Evolutionary conservation across 441 rosid species (phyloP), one percentile per base, ranked within the genome.

Genomic region (Macaranga tanarius): DNA sequence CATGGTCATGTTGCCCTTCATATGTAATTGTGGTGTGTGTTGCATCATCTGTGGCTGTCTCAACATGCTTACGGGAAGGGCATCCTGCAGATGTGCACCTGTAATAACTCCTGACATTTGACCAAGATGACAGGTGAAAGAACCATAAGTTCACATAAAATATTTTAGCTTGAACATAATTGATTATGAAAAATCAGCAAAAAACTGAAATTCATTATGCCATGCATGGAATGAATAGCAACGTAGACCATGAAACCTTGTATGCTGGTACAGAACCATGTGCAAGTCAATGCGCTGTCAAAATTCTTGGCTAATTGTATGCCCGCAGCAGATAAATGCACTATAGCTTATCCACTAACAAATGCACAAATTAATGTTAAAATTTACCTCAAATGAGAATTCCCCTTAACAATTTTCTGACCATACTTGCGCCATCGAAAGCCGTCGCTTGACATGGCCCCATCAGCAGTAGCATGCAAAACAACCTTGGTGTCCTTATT

Each of bases 1-100:
- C 81, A 57, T 78, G 81, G 42, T 78, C 65, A 79, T 93, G 98
- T 72, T 87, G 91, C 71, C 95, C 93, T 75, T 82, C 88, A 79
- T 92, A 92, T 7, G 92, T 88, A 52, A 89, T 85, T 6, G 83
- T 85, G 71, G 86, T 76, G 85, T 80, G 83, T 67, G 85, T 12
- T 7, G 92, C 89, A 72, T 89, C 92, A 63, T 86, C 89, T 0
- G 76, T 66, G 2, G 86, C 88, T 54, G 90, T 81, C 82, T 92
- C 97, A 69, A 92, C 93, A 75, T 90, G 97, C 75, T 92, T 92
- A 80, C 89, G 87, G 4, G 95, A 93, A 12, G 97, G 93, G 77
- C 97, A 92, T 12, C 88, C 95, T 56, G 85, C 45, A 2, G 87
- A 82, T 56, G 92, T 88, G 84, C 97, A 92, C 81, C 87, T 87